phyloP scores from a whole-genome alignment of 805 yeast species.

The Candida krabiensis region DNA sequence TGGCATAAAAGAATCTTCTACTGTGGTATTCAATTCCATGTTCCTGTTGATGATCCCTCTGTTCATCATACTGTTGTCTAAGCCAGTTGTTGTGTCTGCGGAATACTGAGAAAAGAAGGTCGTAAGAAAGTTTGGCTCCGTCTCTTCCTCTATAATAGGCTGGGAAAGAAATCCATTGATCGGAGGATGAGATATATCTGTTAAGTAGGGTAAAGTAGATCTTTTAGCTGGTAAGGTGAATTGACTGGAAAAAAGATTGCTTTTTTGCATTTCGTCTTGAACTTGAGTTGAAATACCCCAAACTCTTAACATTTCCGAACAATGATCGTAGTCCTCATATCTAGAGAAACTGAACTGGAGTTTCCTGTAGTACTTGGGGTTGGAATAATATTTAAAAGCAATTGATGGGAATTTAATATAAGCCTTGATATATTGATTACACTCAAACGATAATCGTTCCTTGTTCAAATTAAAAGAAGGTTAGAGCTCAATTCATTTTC shows the following conservation, averaged over 20 bases:
- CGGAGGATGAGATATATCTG: conserved; percentile 2
- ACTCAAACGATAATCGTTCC: conserved; percentile 24
- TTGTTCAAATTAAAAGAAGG: conserved; percentile 1
- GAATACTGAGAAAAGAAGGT: no score
- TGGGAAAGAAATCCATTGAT: neutral
- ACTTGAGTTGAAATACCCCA: conserved; percentile 17
- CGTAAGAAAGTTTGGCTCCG: no score
- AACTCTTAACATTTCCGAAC: conserved; percentile 13
- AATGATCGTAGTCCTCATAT: conserved; percentile 11
- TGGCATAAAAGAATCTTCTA: no score
- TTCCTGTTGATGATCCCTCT: no score
- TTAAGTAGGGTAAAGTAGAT: no score
- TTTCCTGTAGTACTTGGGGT: conserved; percentile 12
- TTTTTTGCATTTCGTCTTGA: conserved; percentile 12
- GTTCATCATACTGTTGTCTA: no score
- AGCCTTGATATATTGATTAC: conserved; percentile 18
- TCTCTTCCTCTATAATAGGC: conserved; percentile 1
- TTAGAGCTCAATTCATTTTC: neutral
- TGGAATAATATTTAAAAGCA: conserved; percentile 24
- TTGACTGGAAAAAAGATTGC: no score
- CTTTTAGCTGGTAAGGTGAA: no score
- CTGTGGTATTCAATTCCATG: no score
- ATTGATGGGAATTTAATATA: conserved; percentile 25
- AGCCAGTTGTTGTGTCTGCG: neutral
- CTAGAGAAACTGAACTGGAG: conserved; percentile 21